Conservation (phyloP, 495 filamentous ascomycete genomes). For the Opeltia flavorubescens region DNA sequence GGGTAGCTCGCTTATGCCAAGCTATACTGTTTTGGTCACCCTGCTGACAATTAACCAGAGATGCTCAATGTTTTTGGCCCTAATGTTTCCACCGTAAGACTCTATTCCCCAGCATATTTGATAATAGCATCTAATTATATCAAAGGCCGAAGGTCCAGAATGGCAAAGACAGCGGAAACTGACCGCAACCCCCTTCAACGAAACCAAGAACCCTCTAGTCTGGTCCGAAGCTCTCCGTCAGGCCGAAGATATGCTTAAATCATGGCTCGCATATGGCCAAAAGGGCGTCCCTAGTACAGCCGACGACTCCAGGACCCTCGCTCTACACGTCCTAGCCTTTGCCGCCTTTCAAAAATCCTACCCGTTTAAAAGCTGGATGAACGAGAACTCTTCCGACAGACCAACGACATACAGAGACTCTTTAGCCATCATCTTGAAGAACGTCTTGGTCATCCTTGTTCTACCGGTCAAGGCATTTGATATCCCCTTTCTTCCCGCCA, state of each 20-base stretch:
- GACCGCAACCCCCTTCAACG: conserved; percentile 28
- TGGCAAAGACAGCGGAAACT: conserved; percentile 29
- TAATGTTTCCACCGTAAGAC: conserved; percentile 19
- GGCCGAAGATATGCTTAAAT: conserved; percentile 23
- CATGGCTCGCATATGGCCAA: conserved; percentile 18
- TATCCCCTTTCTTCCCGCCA: conserved; percentile 6
- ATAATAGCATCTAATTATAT: neutral
- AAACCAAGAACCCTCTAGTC: conserved; percentile 26
- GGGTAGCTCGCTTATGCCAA: neutral
- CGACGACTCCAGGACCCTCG: conserved; percentile 28
- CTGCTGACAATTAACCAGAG: conserved; percentile 4
- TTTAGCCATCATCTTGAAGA: conserved; percentile 15
- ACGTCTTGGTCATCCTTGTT: conserved; percentile 10
- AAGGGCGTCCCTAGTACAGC: conserved; percentile 12
- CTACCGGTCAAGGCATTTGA: conserved; percentile 4
- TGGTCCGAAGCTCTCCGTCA: conserved; percentile 28
- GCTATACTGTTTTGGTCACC: neutral
- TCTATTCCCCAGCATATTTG: neutral
- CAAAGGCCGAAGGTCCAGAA: conserved; percentile 20
- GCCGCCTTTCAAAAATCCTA: conserved; percentile 30
- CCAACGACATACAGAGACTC: conserved; percentile 16
- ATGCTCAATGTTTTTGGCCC: conserved; percentile 22
- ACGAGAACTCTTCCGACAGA: conserved; percentile 3
- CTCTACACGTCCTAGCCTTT: conserved; percentile 29
- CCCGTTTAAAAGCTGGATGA: conserved; percentile 15